Percentiles rank a stretch among this genome's conserved stretches.
Evolutionary conservation across 805 yeast genomes (phyloP).

Genomic region (Kuraishia piskuri): DNA sequence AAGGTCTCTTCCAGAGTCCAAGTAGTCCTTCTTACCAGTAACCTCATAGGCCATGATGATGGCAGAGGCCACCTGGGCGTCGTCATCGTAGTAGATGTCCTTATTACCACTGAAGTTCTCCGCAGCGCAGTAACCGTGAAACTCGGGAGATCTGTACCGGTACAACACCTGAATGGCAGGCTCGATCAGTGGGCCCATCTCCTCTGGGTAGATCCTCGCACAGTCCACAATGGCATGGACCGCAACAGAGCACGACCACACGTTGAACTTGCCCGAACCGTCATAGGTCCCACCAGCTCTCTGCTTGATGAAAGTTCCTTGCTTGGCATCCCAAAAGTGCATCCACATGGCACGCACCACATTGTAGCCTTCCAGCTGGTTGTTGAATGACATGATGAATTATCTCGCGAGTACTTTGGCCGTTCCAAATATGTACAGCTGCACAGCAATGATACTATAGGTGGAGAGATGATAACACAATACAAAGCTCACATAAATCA

Average conservation of each 20-base stretch:
- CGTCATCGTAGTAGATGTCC: slow-evolving; percentile 68
- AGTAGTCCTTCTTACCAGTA: slow-evolving; percentile 42
- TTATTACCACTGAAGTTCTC: slow-evolving; percentile 48
- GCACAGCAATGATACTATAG: too few relatives aligned
- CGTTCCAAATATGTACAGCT: too few relatives aligned
- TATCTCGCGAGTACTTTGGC: too few relatives aligned
- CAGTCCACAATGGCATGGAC: slow-evolving; percentile 64
- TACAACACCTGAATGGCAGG: slow-evolving; percentile 42
- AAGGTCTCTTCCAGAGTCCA: slow-evolving; percentile 49
- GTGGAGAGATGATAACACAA: too few relatives aligned
- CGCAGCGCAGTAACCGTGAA: slow-evolving; percentile 58
- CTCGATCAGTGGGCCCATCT: slow-evolving; percentile 42
- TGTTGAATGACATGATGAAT: slow-evolving; percentile 15
- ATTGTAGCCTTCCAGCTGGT: slow-evolving; percentile 28
- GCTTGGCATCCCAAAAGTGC: slow-evolving; percentile 27
- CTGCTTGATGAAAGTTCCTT: slow-evolving; percentile 26
- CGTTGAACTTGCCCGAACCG: slow-evolving; percentile 44
- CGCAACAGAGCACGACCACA: slow-evolving; percentile 65
- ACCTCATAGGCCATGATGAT: slow-evolving; percentile 61
- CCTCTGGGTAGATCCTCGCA: slow-evolving; percentile 42
- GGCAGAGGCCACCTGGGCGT: slow-evolving; percentile 65
- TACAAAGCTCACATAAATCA: too few relatives aligned
- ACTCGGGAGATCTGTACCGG: slow-evolving; percentile 39
- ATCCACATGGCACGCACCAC: slow-evolving; percentile 33
- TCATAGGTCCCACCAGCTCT: slow-evolving; percentile 37